phyloP scores from a whole-genome alignment of 2,329 filamentous ascomycete species.

The Teratosphaeria zuluensis region DNA sequence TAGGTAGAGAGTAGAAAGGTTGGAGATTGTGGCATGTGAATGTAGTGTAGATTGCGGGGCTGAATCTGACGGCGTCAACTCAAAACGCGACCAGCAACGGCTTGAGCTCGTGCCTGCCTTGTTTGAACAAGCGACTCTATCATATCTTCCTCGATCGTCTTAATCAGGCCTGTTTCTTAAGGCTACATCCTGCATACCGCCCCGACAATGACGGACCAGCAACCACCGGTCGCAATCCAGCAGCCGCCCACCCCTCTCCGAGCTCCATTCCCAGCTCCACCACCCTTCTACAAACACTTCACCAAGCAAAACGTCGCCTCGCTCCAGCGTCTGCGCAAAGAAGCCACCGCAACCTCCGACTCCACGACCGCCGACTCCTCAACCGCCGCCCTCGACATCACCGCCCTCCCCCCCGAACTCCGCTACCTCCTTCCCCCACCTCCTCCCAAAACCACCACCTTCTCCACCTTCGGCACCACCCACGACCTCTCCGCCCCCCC shows the following conservation, averaged over 20 bases:
- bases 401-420: slow-evolving; percentile 58
- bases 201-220: slow-evolving; percentile 47
- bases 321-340: slow-evolving; percentile 29
- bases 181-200: background rate
- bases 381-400: slow-evolving; percentile 17
- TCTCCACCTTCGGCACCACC: slow-evolving; percentile 62
- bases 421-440: slow-evolving; percentile 70
- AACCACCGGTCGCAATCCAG: slow-evolving; percentile 24
- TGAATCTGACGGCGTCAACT: no score
- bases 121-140: no score
- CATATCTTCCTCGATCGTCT: no score
- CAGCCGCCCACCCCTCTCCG: slow-evolving; percentile 1
- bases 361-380: slow-evolving; percentile 18
- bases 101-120: no score
- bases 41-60: no score
- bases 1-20: no score
- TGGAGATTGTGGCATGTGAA: no score
- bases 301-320: slow-evolving; percentile 62
- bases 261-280: slow-evolving; percentile 73
- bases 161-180: no score
- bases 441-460: slow-evolving; percentile 53
- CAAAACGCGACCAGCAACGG: no score
- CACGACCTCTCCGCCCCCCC: slow-evolving; percentile 54
- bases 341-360: slow-evolving; percentile 16
- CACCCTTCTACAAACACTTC: slow-evolving; percentile 83